Conservation (phyloP, 208 protist genomes). For the Tritrichomonas foetus region DNA sequence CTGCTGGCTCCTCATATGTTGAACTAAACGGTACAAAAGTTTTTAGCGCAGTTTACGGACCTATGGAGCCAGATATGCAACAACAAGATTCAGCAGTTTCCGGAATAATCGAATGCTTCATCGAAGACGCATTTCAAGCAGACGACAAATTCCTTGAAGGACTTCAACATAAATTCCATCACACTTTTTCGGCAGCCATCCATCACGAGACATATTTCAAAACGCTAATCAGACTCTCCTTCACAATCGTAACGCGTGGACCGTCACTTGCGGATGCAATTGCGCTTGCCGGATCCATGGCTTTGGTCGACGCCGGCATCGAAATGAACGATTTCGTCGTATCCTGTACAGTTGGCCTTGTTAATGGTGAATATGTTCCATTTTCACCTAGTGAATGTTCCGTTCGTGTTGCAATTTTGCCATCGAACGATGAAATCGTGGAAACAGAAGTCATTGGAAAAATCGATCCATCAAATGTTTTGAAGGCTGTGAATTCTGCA, state of each 20-base stretch:
- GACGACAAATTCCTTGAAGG: neutral
- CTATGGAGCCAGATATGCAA: constrained; percentile 15
- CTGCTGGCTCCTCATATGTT: neutral
- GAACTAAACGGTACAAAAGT: constrained; percentile 17
- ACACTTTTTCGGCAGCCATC: constrained; percentile 14
- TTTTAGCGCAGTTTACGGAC: constrained; percentile 10
- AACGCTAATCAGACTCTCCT: neutral
- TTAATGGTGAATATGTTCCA: neutral
- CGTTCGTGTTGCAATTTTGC: constrained; percentile 3
- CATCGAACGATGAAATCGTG: constrained; percentile 3
- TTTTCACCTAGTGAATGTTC: neutral
- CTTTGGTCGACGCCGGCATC: neutral
- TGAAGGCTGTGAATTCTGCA: neutral
- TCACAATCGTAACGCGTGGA: neutral
- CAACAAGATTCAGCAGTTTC: neutral
- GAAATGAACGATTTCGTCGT: constrained; percentile 35
- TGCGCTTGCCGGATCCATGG: neutral
- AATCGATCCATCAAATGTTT: neutral
- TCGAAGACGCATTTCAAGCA: neutral
- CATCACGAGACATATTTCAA: neutral
- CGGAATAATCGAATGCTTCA: constrained; percentile 9
- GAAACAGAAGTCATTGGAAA: constrained; percentile 36
- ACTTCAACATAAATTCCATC: neutral
- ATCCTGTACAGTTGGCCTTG: neutral
- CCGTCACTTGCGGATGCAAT: neutral